Evolutionary conservation across 1,284 basidiomycete species (phyloP).

Genomic region (Sporisorium scitamineum): DNA sequence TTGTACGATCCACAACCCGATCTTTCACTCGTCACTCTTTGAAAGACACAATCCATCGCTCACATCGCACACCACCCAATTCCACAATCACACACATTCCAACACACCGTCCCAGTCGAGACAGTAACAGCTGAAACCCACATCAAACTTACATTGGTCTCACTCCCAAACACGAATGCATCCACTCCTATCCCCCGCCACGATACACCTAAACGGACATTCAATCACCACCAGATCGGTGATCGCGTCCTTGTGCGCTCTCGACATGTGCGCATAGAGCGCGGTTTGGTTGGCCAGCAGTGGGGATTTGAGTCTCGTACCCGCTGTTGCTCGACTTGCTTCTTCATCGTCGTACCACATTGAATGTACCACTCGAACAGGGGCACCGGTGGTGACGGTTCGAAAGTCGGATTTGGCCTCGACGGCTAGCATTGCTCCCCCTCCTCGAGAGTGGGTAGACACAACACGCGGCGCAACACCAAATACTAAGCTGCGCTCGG

Average conservation of each 20-base stretch:
- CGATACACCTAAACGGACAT: conserved; percentile 84
- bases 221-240: conserved; percentile 84
- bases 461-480: conserved; percentile 23
- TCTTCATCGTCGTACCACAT: conserved; percentile 6
- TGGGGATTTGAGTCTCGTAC: conserved; percentile 35
- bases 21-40: too few species aligned
- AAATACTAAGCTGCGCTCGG: conserved; percentile 73
- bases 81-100: neutral
- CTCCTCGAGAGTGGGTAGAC: neutral
- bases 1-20: too few species aligned
- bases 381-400: neutral
- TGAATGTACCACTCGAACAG: conserved; percentile 15
- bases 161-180: conserved; percentile 66
- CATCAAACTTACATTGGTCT: neutral
- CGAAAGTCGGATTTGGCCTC: conserved; percentile 36
- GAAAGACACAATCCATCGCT: too few species aligned
- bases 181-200: conserved; percentile 78
- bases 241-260: conserved; percentile 81
- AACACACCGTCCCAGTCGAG: too few species aligned
- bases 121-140: neutral
- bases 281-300: conserved; percentile 51
- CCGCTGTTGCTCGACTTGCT: neutral
- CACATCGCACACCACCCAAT: too few species aligned
- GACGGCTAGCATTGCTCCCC: conserved; percentile 4
- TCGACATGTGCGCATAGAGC: conserved; percentile 19